Conservation (phyloP, 2,329 filamentous ascomycete genomes). For the Fonsecaea erecta region DNA sequence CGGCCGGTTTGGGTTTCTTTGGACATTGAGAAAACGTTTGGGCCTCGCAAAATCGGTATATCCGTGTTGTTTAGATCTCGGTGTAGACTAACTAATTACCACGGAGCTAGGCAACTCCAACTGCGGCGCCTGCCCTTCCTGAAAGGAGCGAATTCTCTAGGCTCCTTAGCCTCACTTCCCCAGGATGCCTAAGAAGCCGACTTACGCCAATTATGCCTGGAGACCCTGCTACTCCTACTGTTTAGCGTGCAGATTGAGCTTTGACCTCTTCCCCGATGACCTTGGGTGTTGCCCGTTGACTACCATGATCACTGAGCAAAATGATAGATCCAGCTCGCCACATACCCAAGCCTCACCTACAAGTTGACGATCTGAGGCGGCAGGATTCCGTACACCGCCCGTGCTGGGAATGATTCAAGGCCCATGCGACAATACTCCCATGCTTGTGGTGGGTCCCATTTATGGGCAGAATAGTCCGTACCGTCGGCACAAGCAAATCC, state of each 20-base stretch:
- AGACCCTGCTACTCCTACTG: conserved; percentile 8
- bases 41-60: not conserved
- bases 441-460: not conserved
- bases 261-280: not conserved
- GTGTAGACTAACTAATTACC: not conserved
- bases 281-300: not conserved
- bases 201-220: not conserved
- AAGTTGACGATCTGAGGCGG: not conserved
- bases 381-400: not conserved
- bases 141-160: conserved; percentile 6
- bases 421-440: not conserved
- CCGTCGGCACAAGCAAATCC: not conserved
- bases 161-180: conserved; percentile 10
- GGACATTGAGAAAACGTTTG: not conserved
- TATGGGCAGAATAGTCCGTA: not conserved
- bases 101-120: not conserved
- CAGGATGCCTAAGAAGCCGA: conserved; percentile 12
- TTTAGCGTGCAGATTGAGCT: conserved; percentile 2
- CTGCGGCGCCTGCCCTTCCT: not conserved
- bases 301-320: not conserved
- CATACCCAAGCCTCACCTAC: not conserved
- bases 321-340: not conserved
- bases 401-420: not conserved
- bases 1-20: not conserved
- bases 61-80: not conserved